Evolutionary conservation across 2,329 filamentous ascomycete species (phyloP), one percentile per base, ranked within the genome.

Genomic region (Hymenoscyphus linearis): DNA sequence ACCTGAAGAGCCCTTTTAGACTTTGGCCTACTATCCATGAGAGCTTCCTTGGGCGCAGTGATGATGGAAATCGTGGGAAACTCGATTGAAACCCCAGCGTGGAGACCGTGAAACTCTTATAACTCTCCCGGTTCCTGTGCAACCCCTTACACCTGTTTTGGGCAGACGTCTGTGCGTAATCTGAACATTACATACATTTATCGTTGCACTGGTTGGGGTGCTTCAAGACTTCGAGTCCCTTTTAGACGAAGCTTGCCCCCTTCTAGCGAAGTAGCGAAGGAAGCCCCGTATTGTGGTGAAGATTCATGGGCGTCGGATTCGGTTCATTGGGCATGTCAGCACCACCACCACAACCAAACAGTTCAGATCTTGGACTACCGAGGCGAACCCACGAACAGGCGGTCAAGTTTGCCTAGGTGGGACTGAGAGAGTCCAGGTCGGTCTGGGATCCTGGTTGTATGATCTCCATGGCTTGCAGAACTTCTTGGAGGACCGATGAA

Each of bases 391-490:
- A 67, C 63, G 68, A 72, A 73, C 70, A 71, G 68, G 71, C 71
- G 71, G 71, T 73, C 71, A 70, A 66, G 62, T 66, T 62, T 60
- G 59, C 67, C 68, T 60, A 67, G 68, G 59, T 68, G 60, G 18
- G 18, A 64, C 54, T 66, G 59, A 67, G 60, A n/a, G 18, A 64
- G 52, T 66, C 60, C 60, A 64, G 59, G 52, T 55, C 31, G 34
- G 44, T 40, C 69, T 66, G 60, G 66, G 68, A 70, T 70, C 68
- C 63, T 18, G 62, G 68, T 62, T 62, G 59, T 65, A 69, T 65
- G 70, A 72, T 72, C 70, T 70, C 62, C 68, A 70, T 71, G 70
- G 68, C 70, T 71, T 71, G 69, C 69, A 72, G 66, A 66, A 63
- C 64, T 62, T 66, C 31, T 60, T 61, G 53, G 62, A 62, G 65